Evolutionary conservation across 192 early-diverging fungal species (phyloP).

Genomic region (Funneliformis geosporum): DNA sequence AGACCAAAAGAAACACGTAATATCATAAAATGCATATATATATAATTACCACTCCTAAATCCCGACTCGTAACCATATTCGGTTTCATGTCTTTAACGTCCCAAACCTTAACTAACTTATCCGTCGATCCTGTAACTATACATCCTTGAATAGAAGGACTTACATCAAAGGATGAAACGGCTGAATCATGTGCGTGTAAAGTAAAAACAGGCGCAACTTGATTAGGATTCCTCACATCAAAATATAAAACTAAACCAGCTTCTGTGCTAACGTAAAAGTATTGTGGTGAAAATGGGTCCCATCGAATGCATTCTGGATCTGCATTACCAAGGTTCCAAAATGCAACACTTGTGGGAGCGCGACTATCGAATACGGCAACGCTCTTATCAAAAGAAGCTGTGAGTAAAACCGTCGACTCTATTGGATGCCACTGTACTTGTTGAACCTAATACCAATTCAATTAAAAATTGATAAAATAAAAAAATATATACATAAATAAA

Average conservation of each 20-base stretch:
- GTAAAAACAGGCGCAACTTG: slow-evolving; percentile 72
- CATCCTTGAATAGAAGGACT: slow-evolving; percentile 75
- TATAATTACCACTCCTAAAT: slow-evolving; percentile 71
- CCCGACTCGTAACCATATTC: slow-evolving; percentile 82
- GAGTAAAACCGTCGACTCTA: slow-evolving; percentile 82
- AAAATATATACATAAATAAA: not conserved
- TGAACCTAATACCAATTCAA: slow-evolving; percentile 55
- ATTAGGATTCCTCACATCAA: slow-evolving; percentile 68
- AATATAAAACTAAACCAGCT: slow-evolving; percentile 88
- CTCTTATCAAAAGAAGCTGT: slow-evolving; percentile 92
- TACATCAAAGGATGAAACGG: slow-evolving; percentile 87
- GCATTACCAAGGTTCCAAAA: slow-evolving; percentile 69
- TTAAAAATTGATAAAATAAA: slow-evolving; percentile 10
- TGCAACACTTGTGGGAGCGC: slow-evolving; percentile 72
- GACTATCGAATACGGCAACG: slow-evolving; percentile 86
- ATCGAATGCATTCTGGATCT: slow-evolving; percentile 90
- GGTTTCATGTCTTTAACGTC: slow-evolving; percentile 73
- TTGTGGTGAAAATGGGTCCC: slow-evolving; percentile 86
- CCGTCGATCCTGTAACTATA: slow-evolving; percentile 89
- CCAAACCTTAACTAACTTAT: slow-evolving; percentile 95
- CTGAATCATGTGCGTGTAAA: slow-evolving; percentile 90
- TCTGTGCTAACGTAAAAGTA: slow-evolving; percentile 85
- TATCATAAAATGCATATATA: no score
- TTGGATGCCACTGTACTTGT: slow-evolving; percentile 87
- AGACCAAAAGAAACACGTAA: not conserved